phyloP scores from a whole-genome alignment of 352 stramenopile genomes.

The Sclerospora graminicola region DNA sequence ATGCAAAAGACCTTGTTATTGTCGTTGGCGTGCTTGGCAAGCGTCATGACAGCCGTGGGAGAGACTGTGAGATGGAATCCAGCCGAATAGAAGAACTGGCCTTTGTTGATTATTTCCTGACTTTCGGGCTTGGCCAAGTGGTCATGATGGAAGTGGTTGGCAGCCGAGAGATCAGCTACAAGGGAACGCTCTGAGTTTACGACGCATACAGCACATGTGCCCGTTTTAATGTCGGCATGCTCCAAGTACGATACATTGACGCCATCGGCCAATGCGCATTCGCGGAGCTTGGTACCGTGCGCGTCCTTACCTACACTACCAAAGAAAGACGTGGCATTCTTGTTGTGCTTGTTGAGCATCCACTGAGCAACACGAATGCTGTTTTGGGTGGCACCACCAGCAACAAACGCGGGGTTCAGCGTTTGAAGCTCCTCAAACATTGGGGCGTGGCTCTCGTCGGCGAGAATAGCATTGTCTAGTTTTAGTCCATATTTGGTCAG shows the following conservation, averaged over 20 bases:
- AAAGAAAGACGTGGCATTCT: slow-evolving; percentile 89
- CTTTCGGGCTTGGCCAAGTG: slow-evolving; percentile 80
- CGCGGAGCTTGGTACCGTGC: slow-evolving; percentile 87
- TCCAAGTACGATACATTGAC: slow-evolving; percentile 97
- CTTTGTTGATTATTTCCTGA: slow-evolving; percentile 90
- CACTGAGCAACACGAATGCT: slow-evolving; percentile 98
- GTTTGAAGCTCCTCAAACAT: slow-evolving; percentile 93
- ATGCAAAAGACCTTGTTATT: slow-evolving; percentile 94
- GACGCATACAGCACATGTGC: slow-evolving; percentile 97
- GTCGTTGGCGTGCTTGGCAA: slow-evolving; percentile 88
- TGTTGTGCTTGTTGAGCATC: slow-evolving; percentile 91
- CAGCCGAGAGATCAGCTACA: slow-evolving; percentile 94
- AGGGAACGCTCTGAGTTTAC: slow-evolving; percentile 93
- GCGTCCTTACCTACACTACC: slow-evolving; percentile 94
- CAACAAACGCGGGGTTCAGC: slow-evolving; percentile 93
- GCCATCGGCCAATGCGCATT: slow-evolving; percentile 90
- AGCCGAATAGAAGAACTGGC: slow-evolving; percentile 95
- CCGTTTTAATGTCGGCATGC: slow-evolving; percentile 88
- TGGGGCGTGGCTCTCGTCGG: slow-evolving; percentile 95
- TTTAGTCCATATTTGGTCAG: slow-evolving; percentile 96
- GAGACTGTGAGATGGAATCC: slow-evolving; percentile 99
- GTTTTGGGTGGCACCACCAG: slow-evolving; percentile 98
- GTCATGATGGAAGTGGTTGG: slow-evolving; percentile 96
- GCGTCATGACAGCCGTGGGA: slow-evolving; percentile 86
- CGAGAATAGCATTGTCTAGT: slow-evolving; percentile 94